Evolutionary conservation across 2,329 filamentous ascomycete species (phyloP).

Genomic region (Apiospora kogelbergensis): DNA sequence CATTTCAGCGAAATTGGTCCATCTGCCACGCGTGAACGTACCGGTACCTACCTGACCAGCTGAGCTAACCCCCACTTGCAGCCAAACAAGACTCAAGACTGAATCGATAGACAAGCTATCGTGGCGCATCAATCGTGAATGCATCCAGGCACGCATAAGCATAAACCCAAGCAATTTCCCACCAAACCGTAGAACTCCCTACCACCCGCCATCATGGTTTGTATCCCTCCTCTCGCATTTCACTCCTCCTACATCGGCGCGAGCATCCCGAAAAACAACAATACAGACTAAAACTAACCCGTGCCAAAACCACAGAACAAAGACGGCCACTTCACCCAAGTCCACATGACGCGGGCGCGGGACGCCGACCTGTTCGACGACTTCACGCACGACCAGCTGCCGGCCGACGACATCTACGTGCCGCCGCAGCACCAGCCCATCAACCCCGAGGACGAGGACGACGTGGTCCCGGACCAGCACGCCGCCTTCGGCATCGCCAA

Average conservation of each 20-base stretch:
- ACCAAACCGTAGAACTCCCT: neutral
- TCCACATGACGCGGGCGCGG: slow-evolving; percentile 71
- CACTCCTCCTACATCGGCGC: neutral
- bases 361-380: slow-evolving; percentile 80
- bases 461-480: slow-evolving; percentile 85
- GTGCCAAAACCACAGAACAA: slow-evolving; percentile 57
- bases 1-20: neutral
- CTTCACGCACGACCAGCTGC: slow-evolving; percentile 68
- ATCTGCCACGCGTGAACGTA: neutral
- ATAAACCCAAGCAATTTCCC: neutral
- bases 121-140: neutral
- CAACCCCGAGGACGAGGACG: slow-evolving; percentile 86
- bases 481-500: slow-evolving; percentile 84
- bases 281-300: neutral
- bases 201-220: neutral
- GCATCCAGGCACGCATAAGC: neutral
- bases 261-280: neutral
- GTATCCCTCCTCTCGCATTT: neutral
- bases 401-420: slow-evolving; percentile 82
- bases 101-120: neutral
- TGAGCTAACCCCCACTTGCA: neutral
- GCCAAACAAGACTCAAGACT: neutral
- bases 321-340: slow-evolving; percentile 72
- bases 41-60: neutral
- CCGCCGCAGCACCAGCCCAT: slow-evolving; percentile 75